Percentiles rank a stretch among this genome's conserved stretches.
Evolutionary conservation across 176 grass and related monocot species (phyloP).

Genomic region (Puya raimondii): DNA sequence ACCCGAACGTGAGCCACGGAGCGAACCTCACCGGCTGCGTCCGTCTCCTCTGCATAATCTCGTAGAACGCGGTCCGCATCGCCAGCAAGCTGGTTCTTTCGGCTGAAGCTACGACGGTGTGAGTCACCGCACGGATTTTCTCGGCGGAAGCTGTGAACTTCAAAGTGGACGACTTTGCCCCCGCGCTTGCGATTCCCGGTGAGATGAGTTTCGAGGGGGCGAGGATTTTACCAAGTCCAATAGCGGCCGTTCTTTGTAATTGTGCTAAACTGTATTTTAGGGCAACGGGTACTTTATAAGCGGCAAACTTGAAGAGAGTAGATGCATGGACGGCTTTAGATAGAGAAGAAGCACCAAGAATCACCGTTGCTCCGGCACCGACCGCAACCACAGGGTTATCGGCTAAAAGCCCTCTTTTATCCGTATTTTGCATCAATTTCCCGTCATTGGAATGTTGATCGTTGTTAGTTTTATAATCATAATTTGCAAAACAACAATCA

Average conservation of each 20-base stretch:
- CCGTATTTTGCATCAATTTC: constrained; percentile 22
- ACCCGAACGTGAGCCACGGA: constrained; percentile 75
- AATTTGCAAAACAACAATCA: constrained; percentile 37
- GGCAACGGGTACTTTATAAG: constrained; percentile 55
- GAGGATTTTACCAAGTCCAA: constrained; percentile 46
- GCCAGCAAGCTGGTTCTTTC: constrained; percentile 68
- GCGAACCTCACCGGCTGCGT: constrained; percentile 42
- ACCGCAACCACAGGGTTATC: constrained; percentile 72
- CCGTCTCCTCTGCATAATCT: constrained; percentile 84
- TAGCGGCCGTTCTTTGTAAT: constrained; percentile 43
- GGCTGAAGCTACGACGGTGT: constrained; percentile 58
- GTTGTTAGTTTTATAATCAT: constrained; percentile 27
- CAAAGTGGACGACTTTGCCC: constrained; percentile 41
- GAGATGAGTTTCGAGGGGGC: constrained; percentile 22
- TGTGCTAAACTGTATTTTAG: constrained; percentile 55
- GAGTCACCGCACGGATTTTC: constrained; percentile 67
- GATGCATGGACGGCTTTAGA: constrained; percentile 72
- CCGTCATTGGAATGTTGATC: constrained; percentile 16
- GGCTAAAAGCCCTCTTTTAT: constrained; percentile 45
- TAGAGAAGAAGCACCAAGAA: constrained; percentile 65
- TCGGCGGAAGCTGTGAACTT: constrained; percentile 61
- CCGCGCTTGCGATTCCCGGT: constrained; percentile 37
- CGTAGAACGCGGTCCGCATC: constrained; percentile 83
- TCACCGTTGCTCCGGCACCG: constrained; percentile 79
- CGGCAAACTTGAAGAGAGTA: constrained; percentile 57